Evolutionary conservation across 345 rosid species (phyloP).

Genomic region (Lepidium didymum): DNA sequence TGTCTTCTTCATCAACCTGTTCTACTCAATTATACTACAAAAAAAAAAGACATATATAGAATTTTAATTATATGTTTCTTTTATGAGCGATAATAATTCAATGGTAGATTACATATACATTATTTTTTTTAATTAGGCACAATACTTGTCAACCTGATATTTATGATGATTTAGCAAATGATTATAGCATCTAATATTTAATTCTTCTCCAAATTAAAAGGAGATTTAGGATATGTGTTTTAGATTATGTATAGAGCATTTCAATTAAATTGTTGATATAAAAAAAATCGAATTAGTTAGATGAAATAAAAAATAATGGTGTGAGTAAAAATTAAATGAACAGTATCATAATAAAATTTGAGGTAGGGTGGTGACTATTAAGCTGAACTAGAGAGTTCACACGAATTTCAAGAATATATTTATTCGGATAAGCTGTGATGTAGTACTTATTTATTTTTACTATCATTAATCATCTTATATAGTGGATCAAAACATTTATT

Average conservation of each 20-base stretch:
- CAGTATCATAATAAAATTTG: not conserved
- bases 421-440: not conserved
- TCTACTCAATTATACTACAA: not conserved
- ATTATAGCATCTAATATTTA: too few relatives aligned
- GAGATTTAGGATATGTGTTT: too few relatives aligned
- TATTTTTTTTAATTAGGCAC: too few relatives aligned
- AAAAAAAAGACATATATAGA: not conserved
- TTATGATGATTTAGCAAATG: too few relatives aligned
- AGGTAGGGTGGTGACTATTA: slow-evolving; percentile 5
- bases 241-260: too few relatives aligned
- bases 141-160: too few relatives aligned
- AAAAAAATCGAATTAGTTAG: not conserved
- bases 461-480: not conserved
- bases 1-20: slow-evolving; percentile 2
- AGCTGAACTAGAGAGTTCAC: slow-evolving; percentile 18
- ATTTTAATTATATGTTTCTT: not conserved
- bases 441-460: not conserved
- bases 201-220: too few relatives aligned
- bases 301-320: not conserved
- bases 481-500: too few relatives aligned
- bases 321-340: slow-evolving; percentile 3
- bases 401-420: slow-evolving; percentile 17
- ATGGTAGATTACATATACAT: not conserved
- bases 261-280: too few relatives aligned
- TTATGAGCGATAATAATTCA: not conserved